Evolutionary conservation across 2,329 filamentous ascomycete genomes (phyloP).

Genomic region (Aspergillus quadricinctus): DNA sequence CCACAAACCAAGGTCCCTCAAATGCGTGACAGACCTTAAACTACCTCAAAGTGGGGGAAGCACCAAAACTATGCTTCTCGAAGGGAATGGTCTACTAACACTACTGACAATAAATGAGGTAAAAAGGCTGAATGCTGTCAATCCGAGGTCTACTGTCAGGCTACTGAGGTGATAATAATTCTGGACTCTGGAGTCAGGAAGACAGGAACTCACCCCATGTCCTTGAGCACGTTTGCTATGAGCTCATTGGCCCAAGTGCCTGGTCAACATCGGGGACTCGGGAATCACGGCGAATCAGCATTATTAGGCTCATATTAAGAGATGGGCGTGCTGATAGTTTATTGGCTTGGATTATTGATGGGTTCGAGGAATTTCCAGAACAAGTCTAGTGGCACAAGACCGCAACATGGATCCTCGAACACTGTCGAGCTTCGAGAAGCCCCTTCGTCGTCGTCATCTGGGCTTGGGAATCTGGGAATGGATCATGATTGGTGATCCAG

Average conservation of each 20-base stretch:
- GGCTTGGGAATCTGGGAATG: background rate
- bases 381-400: slow-evolving; percentile 3
- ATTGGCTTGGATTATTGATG: background rate
- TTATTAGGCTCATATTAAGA: background rate
- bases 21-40: slow-evolving; percentile 13
- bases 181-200: no score
- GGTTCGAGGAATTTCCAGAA: slow-evolving; percentile 1
- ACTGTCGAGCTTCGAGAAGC: slow-evolving; percentile 18
- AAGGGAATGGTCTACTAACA: background rate
- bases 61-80: background rate
- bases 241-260: no score
- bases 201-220: background rate
- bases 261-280: background rate
- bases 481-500: background rate
- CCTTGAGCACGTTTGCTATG: background rate
- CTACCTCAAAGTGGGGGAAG: slow-evolving; percentile 4
- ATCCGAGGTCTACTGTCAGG: slow-evolving; percentile 1
- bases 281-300: background rate
- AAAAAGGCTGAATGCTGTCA: slow-evolving; percentile 1
- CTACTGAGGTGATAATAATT: no score
- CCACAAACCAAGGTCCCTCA: slow-evolving; percentile 14
- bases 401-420: slow-evolving; percentile 14
- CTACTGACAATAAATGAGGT: no score
- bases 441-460: slow-evolving; percentile 18
- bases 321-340: background rate